Evolutionary conservation across 2,329 filamentous ascomycete genomes (phyloP).

Genomic region (Pestalotiopsis sp.): DNA sequence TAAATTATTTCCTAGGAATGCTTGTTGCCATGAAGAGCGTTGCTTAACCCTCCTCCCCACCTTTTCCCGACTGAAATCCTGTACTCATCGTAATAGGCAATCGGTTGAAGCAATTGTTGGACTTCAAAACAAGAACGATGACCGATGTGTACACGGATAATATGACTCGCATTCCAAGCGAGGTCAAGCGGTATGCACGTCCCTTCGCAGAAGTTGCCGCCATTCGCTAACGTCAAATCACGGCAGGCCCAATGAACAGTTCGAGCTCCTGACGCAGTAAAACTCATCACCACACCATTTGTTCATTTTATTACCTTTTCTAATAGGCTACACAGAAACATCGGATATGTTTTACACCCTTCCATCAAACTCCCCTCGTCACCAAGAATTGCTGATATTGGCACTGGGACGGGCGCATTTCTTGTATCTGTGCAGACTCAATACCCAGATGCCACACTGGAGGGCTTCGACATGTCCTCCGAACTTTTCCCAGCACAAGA

Average conservation of each 20-base stretch:
- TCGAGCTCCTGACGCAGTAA: constrained; percentile 19
- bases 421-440: constrained; percentile 13
- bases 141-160: constrained; percentile 15
- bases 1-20: too few relatives aligned
- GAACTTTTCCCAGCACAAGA: constrained; percentile 6
- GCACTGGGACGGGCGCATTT: constrained; percentile 15
- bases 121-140: constrained; percentile 1
- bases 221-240: neutral
- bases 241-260: constrained; percentile 19
- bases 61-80: too few relatives aligned
- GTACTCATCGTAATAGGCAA: too few relatives aligned
- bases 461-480: constrained; percentile 16
- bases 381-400: constrained; percentile 15
- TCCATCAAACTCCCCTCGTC: constrained; percentile 13
- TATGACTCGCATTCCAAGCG: constrained; percentile 17
- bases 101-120: too few relatives aligned
- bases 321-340: constrained; percentile 11
- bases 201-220: neutral
- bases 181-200: constrained; percentile 13
- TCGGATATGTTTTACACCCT: constrained; percentile 18
- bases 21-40: too few relatives aligned
- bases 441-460: constrained; percentile 14
- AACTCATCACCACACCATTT: neutral
- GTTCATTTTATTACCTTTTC: neutral
- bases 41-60: too few relatives aligned